These are phyloP conservation scores for Cercospora beticola DNA, from an alignment of 2,329 filamentous ascomycete species.

Conservation along the genomic window DNA sequence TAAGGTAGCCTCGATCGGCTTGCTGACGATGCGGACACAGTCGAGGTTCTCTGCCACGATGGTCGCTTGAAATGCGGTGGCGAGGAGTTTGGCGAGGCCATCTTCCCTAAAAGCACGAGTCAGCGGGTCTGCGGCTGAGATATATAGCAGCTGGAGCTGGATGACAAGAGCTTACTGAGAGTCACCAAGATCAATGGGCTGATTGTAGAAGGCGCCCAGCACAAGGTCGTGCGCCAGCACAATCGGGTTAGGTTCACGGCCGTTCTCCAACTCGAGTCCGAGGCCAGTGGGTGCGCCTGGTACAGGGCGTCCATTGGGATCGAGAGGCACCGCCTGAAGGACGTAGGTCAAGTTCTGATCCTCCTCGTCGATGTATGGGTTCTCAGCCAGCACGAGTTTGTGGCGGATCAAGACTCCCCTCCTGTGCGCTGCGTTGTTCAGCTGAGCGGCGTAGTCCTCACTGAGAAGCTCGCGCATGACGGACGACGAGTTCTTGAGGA, in stretches of 20 bases:
- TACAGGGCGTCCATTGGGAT: constrained; percentile 23
- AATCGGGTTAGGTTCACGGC: constrained; percentile 18
- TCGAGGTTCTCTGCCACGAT: constrained; percentile 50
- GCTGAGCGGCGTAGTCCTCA: constrained; percentile 29
- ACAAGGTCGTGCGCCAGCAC: constrained; percentile 45
- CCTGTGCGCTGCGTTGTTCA: constrained; percentile 35
- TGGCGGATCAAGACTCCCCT: constrained; percentile 25
- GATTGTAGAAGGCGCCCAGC: constrained; percentile 50
- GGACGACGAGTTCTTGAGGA: constrained; percentile 34
- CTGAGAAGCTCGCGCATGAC: constrained; percentile 28
- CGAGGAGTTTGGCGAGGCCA: constrained; percentile 42
- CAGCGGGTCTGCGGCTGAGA: background rate
- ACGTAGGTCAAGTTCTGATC: constrained; percentile 14
- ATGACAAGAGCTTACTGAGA: constrained; percentile 23
- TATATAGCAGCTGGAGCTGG: background rate
- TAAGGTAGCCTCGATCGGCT: constrained; percentile 50
- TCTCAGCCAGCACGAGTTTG: constrained; percentile 28
- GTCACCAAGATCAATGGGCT: constrained; percentile 43
- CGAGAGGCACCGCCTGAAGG: constrained; percentile 21
- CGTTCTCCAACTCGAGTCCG: constrained; percentile 28
- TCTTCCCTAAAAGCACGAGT: constrained; percentile 24
- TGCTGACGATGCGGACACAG: constrained; percentile 43
- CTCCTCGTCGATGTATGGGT: constrained; percentile 18
- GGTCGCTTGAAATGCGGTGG: constrained; percentile 44
- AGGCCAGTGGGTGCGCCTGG: constrained; percentile 12